These are phyloP conservation scores for Mycena galericulata DNA, from an alignment of 768 basidiomycete species.

Conservation along the genomic window DNA sequence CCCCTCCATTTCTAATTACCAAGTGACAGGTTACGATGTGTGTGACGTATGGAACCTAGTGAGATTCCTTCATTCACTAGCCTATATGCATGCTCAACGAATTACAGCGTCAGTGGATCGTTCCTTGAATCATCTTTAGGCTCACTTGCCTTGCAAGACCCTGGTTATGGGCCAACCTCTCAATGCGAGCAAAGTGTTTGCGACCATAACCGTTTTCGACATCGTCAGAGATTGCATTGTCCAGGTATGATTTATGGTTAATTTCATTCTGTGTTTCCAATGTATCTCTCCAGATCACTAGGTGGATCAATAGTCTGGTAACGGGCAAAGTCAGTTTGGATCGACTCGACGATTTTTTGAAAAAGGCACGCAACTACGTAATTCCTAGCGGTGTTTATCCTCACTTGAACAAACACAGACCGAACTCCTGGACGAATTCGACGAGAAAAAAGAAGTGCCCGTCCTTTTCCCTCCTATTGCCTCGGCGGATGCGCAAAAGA, in stretches of 20 bases:
- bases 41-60: conserved; percentile 57
- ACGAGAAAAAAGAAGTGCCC: conserved; percentile 38
- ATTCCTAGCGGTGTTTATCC: too few species aligned
- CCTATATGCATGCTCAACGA: conserved; percentile 42
- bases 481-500: conserved; percentile 45
- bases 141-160: not conserved
- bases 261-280: not conserved
- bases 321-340: conserved; percentile 74
- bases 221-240: conserved; percentile 47
- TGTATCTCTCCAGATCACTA: conserved; percentile 11
- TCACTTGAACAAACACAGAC: conserved; percentile 46
- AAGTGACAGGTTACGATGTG: conserved; percentile 59
- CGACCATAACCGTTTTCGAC: conserved; percentile 57
- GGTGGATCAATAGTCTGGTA: conserved; percentile 24
- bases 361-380: conserved; percentile 45
- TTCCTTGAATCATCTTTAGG: not conserved
- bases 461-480: not conserved
- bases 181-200: not conserved
- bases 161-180: conserved; percentile 14
- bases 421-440: conserved; percentile 59
- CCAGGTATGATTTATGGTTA: not conserved
- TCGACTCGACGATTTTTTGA: conserved; percentile 58
- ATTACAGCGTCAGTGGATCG: conserved; percentile 4
- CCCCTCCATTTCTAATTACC: conserved; percentile 26
- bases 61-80: not conserved